Conservation (phyloP, 441 rosid species). For the Populus hybrid region DNA sequence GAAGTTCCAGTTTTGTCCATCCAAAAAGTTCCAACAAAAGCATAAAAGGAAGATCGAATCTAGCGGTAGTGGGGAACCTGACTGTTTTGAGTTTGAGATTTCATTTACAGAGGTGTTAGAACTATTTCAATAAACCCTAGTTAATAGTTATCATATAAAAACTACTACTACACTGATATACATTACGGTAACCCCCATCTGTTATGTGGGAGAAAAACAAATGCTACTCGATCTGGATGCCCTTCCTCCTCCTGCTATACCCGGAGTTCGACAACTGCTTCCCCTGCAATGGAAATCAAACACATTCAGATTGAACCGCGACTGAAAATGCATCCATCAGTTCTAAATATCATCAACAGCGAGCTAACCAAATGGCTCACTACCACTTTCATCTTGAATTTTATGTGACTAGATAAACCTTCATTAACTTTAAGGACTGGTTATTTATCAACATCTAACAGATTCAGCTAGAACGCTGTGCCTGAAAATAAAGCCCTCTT, state of each 20-base stretch:
- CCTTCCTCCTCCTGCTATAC: conserved; percentile 29
- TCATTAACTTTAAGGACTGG: background rate
- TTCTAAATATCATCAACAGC: background rate
- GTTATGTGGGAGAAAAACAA: conserved; percentile 23
- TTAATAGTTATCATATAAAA: conserved; percentile 1
- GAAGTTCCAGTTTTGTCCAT: background rate
- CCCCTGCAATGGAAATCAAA: conserved; percentile 36
- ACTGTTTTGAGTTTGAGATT: conserved; percentile 23
- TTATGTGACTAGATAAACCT: background rate
- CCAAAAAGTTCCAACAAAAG: conserved; percentile 2
- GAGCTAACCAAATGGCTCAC: background rate
- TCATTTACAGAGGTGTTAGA: conserved; percentile 36
- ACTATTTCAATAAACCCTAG: conserved; percentile 11
- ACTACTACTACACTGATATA: conserved; percentile 14
- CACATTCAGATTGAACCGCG: background rate
- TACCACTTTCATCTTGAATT: background rate
- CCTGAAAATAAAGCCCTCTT: background rate
- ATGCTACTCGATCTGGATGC: conserved; percentile 13
- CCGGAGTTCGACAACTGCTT: conserved; percentile 40
- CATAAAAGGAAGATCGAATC: conserved; percentile 6
- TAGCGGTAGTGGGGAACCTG: conserved; percentile 9
- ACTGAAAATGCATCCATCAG: background rate
- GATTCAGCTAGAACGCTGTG: background rate
- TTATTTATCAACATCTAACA: background rate
- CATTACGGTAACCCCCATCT: conserved; percentile 14